Evolutionary conservation across 1,139 yeast genomes (phyloP).

Genomic region (Waltiozyma sp.): DNA sequence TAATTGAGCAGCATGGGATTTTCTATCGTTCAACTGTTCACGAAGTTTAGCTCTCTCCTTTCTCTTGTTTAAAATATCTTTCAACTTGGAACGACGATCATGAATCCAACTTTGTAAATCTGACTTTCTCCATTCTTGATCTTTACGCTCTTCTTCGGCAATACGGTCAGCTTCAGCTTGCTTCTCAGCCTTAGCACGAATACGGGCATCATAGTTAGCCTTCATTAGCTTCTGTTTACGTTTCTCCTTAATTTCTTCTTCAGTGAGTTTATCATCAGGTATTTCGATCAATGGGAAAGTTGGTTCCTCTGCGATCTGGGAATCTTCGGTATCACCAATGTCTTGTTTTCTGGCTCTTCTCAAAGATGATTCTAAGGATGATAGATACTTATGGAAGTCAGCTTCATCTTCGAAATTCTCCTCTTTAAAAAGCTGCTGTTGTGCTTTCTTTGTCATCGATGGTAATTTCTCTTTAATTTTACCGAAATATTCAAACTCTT

Average conservation of each 20-base stretch:
- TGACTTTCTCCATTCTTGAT: conserved; percentile 64
- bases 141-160: conserved; percentile 48
- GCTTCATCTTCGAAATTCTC: conserved; percentile 73
- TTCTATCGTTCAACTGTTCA: conserved; percentile 77
- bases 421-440: conserved; percentile 37
- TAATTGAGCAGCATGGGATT: conserved; percentile 84
- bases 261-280: conserved; percentile 73
- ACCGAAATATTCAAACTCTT: conserved; percentile 64
- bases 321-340: conserved; percentile 41
- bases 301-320: conserved; percentile 39
- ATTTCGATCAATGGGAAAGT: conserved; percentile 71
- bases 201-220: conserved; percentile 83
- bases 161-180: conserved; percentile 41
- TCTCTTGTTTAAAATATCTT: conserved; percentile 41
- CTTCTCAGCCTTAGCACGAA: conserved; percentile 73
- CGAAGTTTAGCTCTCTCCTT: conserved; percentile 62
- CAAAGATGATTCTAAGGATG: conserved; percentile 57
- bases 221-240: conserved; percentile 72
- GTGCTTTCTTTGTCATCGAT: conserved; percentile 32
- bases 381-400: conserved; percentile 60
- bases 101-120: conserved; percentile 77
- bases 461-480: conserved; percentile 44
- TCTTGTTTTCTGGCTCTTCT: conserved; percentile 59
- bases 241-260: conserved; percentile 79
- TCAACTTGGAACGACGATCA: conserved; percentile 53